Conservation (phyloP, 2,329 filamentous ascomycete species). For the Cladophialophora chaetospira region DNA sequence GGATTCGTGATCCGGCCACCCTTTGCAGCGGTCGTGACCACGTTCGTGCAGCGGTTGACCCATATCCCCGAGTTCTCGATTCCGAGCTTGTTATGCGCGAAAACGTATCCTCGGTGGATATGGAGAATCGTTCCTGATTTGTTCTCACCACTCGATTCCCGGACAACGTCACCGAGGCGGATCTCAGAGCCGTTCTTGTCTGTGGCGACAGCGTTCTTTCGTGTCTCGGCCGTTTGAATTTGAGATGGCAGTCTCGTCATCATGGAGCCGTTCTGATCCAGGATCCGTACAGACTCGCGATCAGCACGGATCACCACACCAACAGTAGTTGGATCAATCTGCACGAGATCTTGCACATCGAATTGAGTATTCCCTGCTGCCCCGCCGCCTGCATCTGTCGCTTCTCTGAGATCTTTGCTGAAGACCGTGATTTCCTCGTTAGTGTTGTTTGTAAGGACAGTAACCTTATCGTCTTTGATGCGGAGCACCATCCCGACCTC, state of each 20-base stretch:
- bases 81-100: slow-evolving; percentile 75
- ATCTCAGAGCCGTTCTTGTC: slow-evolving; percentile 94
- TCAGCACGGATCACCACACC: slow-evolving; percentile 94
- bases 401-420: slow-evolving; percentile 92
- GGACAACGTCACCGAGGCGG: slow-evolving; percentile 84
- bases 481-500: slow-evolving; percentile 97
- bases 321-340: slow-evolving; percentile 89
- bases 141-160: slow-evolving; percentile 82
- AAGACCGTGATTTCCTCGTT: slow-evolving; percentile 96
- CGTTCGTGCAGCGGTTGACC: slow-evolving; percentile 80
- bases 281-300: slow-evolving; percentile 81
- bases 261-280: slow-evolving; percentile 86
- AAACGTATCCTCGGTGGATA: slow-evolving; percentile 90
- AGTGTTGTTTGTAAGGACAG: slow-evolving; percentile 86
- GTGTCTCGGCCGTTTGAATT: slow-evolving; percentile 83
- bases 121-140: slow-evolving; percentile 88
- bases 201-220: slow-evolving; percentile 83
- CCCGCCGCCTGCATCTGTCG: slow-evolving; percentile 79
- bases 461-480: slow-evolving; percentile 89
- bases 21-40: slow-evolving; percentile 91
- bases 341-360: slow-evolving; percentile 88
- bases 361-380: slow-evolving; percentile 73
- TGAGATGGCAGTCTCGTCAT: slow-evolving; percentile 86
- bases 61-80: slow-evolving; percentile 89
- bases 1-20: slow-evolving; percentile 71